Percentiles rank a stretch among this genome's conserved stretches.
Conservation (phyloP, 2,329 filamentous ascomycete genomes). For the Phyllosticta citribraziliensis region DNA sequence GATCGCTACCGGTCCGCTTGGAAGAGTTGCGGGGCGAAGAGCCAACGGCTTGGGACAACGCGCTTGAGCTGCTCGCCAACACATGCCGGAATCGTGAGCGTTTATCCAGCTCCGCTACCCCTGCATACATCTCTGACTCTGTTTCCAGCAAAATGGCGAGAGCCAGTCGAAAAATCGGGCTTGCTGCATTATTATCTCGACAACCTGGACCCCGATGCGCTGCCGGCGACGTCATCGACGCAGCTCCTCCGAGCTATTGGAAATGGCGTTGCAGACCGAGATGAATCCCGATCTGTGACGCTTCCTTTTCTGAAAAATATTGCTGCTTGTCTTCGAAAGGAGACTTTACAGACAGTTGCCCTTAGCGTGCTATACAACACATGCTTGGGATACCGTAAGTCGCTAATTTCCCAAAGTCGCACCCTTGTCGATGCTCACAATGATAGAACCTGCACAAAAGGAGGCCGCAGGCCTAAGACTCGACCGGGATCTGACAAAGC, state of each 20-base stretch:
- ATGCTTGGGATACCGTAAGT: constrained; percentile 31
- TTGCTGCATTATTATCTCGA: constrained; percentile 21
- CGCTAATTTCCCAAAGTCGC: background rate
- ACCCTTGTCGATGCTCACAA: background rate
- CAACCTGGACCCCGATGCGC: constrained; percentile 16
- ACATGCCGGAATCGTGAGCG: constrained; percentile 6
- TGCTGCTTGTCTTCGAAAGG: constrained; percentile 17
- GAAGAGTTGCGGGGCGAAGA: constrained; percentile 5
- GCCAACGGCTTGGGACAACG: constrained; percentile 1
- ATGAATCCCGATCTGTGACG: constrained; percentile 23
- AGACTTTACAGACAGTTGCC: constrained; percentile 20
- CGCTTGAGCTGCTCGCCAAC: constrained; percentile 5
- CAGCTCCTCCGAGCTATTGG: constrained; percentile 29
- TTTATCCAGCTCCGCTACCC: background rate
- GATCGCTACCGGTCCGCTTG: background rate
- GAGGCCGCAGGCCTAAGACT: constrained; percentile 25
- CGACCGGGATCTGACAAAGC: constrained; percentile 17
- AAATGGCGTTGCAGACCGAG: constrained; percentile 29
- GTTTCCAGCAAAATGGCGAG: constrained; percentile 21
- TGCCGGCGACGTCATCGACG: constrained; percentile 17
- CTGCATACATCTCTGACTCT: constrained; percentile 16
- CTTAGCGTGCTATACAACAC: constrained; percentile 36
- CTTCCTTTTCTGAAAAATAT: constrained; percentile 20
- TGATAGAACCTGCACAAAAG: constrained; percentile 24
- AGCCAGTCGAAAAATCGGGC: constrained; percentile 18